phyloP scores from a whole-genome alignment of 148 eudicot species.

The Chenopodium berlandieri region DNA sequence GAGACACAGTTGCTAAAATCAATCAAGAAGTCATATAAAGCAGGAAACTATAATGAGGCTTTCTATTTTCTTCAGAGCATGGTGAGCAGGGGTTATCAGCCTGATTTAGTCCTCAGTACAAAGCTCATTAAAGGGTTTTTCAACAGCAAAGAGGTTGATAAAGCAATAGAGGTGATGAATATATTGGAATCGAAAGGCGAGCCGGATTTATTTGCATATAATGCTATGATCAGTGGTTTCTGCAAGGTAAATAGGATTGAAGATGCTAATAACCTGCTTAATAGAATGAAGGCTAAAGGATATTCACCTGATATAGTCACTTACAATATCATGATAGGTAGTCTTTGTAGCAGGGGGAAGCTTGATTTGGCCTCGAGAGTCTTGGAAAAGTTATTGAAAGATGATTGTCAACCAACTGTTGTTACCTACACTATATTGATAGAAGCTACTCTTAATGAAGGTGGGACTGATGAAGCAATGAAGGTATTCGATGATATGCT shows the following conservation, averaged over 20 bases:
- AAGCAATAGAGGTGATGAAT: constrained; percentile 51
- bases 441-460: constrained; percentile 54
- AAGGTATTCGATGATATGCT: constrained; percentile 56
- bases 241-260: constrained; percentile 58
- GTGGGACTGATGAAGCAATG: constrained; percentile 54
- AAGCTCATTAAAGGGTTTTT: constrained; percentile 64
- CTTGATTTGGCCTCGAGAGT: constrained; percentile 49
- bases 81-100: constrained; percentile 57
- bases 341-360: constrained; percentile 66
- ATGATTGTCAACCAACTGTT: constrained; percentile 52
- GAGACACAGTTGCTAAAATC: constrained; percentile 50
- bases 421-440: constrained; percentile 65
- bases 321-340: constrained; percentile 73
- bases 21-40: constrained; percentile 50
- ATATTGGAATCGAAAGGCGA: constrained; percentile 54
- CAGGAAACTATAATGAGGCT: constrained; percentile 49
- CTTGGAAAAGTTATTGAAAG: constrained; percentile 52
- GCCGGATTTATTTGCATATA: constrained; percentile 62
- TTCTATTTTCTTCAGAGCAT: constrained; percentile 50
- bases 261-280: constrained; percentile 45
- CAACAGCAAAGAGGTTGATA: constrained; percentile 34
- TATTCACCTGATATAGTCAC: constrained; percentile 64
- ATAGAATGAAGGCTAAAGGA: constrained; percentile 50
- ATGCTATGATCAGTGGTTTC: constrained; percentile 66
- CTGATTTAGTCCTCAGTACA: constrained; percentile 56